Conservation (phyloP, 2,329 filamentous ascomycete genomes). For the Colletotrichum horii region DNA sequence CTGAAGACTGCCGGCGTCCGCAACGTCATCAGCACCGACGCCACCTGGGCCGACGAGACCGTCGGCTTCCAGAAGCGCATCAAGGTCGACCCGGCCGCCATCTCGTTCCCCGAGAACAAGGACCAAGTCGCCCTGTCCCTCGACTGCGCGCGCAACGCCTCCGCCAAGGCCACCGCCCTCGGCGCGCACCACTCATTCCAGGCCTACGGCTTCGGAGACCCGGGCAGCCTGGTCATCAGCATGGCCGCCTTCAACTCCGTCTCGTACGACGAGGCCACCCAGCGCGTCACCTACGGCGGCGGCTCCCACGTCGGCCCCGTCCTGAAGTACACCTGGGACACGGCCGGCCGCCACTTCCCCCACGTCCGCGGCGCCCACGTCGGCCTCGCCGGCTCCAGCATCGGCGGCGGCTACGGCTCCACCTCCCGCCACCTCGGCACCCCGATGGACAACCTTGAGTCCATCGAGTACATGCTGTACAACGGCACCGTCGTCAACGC, state of each 20-base stretch:
- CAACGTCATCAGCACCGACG: conserved; percentile 18
- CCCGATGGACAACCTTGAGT: conserved; percentile 20
- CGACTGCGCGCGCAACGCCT: conserved; percentile 19
- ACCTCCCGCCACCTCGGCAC: conserved; percentile 19
- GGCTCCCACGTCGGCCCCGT: conserved; percentile 19
- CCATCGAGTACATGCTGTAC: conserved; percentile 23
- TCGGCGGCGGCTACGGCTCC: conserved; percentile 19
- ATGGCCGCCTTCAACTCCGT: conserved; percentile 20
- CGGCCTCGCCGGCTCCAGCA: conserved; percentile 19
- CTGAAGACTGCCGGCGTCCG: conserved; percentile 17
- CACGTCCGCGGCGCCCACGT: conserved; percentile 22
- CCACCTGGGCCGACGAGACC: conserved; percentile 11
- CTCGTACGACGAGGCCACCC: conserved; percentile 7
- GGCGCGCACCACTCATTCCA: conserved; percentile 22
- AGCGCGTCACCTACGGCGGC: conserved; percentile 18
- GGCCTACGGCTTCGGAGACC: conserved; percentile 19
- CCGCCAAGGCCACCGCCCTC: conserved; percentile 14
- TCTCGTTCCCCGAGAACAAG: conserved; percentile 20
- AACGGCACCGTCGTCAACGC: conserved; percentile 22
- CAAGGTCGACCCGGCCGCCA: conserved; percentile 18
- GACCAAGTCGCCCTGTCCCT: conserved; percentile 20
- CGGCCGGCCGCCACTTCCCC: conserved; percentile 19
- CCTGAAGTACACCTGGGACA: conserved; percentile 19
- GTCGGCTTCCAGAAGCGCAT: conserved; percentile 21
- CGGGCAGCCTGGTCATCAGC: conserved; percentile 20